phyloP scores from a whole-genome alignment of 2,329 filamentous ascomycete species.

The Gliomastix tumulicola region DNA sequence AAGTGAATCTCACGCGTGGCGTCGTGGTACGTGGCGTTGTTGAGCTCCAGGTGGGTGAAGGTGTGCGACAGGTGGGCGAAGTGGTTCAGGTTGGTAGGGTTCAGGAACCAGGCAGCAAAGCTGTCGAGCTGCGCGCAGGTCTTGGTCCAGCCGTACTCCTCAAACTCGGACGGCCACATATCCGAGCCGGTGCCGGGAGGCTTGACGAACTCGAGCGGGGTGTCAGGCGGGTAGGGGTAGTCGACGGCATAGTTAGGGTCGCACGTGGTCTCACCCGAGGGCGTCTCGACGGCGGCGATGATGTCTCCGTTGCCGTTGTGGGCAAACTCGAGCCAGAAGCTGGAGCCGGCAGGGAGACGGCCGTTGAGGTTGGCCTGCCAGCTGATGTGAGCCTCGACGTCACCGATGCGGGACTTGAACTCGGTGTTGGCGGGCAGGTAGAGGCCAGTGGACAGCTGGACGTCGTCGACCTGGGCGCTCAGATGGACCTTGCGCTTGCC shows the following conservation, averaged over 20 bases:
- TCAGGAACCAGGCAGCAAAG: conserved; percentile 47
- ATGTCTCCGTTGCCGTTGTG: conserved; percentile 44
- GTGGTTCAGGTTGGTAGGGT: conserved; percentile 36
- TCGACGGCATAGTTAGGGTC: conserved; percentile 31
- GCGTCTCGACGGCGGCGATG: conserved; percentile 39
- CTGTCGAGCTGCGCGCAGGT: conserved; percentile 41
- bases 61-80: conserved; percentile 57
- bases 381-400: conserved; percentile 35
- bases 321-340: conserved; percentile 44
- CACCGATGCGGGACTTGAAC: conserved; percentile 40
- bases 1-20: conserved; percentile 50
- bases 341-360: conserved; percentile 42
- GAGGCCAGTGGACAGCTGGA: conserved; percentile 46
- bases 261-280: conserved; percentile 33
- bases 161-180: conserved; percentile 41
- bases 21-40: conserved; percentile 54
- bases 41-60: conserved; percentile 51
- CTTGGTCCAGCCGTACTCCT: conserved; percentile 42
- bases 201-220: conserved; percentile 35
- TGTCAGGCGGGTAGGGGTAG: conserved; percentile 34
- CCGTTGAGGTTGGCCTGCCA: conserved; percentile 34
- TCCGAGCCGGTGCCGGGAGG: conserved; percentile 41
- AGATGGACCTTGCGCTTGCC: conserved; percentile 49
- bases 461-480: conserved; percentile 54
- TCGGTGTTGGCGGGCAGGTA: conserved; percentile 37